Percentiles rank a stretch among this genome's conserved stretches.
phyloP scores from a whole-genome alignment of 1,284 basidiomycete species.

The Moniliella sp. region DNA sequence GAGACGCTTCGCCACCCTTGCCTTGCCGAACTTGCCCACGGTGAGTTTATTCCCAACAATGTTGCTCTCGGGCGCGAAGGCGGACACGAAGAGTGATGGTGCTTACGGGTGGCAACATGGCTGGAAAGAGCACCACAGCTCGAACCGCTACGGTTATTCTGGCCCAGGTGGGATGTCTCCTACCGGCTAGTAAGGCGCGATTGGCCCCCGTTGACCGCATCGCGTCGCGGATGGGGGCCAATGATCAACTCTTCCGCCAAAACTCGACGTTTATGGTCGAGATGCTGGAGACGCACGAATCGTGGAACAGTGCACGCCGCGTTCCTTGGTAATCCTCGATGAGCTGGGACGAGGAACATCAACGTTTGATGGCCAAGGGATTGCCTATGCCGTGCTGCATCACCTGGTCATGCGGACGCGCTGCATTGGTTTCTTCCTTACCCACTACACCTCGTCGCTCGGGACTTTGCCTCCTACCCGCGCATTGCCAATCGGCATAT shows the following conservation, averaged over 20 bases:
- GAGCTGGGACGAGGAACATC: constrained; percentile 34
- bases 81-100: constrained; percentile 54
- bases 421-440: constrained; percentile 32
- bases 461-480: constrained; percentile 24
- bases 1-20: constrained; percentile 61
- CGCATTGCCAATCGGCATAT: constrained; percentile 31
- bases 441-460: constrained; percentile 28
- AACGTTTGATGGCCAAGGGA: constrained; percentile 31
- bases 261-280: constrained; percentile 34
- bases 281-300: constrained; percentile 31
- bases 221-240: constrained; percentile 86
- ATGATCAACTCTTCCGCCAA: constrained; percentile 25
- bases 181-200: constrained; percentile 62
- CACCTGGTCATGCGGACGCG: constrained; percentile 24
- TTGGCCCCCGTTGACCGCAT: constrained; percentile 78
- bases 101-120: constrained; percentile 84
- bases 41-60: constrained; percentile 77
- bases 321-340: constrained; percentile 32
- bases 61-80: constrained; percentile 75
- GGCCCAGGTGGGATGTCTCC: constrained; percentile 91
- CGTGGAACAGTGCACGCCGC: constrained; percentile 28
- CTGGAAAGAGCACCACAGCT: constrained; percentile 42
- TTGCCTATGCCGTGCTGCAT: constrained; percentile 29
- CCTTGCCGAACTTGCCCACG: constrained; percentile 10
- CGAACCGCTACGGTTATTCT: constrained; percentile 95